phyloP scores from a whole-genome alignment of 441 rosid species.

The Omphalea diandra region DNA sequence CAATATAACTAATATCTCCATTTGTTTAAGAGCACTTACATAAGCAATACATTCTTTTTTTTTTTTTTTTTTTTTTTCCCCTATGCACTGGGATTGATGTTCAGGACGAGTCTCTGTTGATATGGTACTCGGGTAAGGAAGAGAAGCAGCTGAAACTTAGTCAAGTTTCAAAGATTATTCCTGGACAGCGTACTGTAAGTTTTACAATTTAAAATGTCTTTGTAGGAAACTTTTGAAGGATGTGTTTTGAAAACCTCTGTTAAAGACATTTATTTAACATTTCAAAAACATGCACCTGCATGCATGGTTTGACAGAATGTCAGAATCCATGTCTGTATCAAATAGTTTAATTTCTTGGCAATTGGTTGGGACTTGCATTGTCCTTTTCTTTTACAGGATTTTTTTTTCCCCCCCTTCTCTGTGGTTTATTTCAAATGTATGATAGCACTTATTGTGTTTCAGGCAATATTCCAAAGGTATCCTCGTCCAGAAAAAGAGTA shows the following conservation, averaged over 20 bases:
- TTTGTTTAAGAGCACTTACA: not conserved
- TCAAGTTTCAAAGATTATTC: conserved; percentile 70
- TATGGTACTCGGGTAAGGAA: conserved; percentile 88
- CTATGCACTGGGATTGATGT: conserved; percentile 19
- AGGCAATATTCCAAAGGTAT: conserved; percentile 74
- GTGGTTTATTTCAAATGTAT: not conserved
- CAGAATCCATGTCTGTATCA: not conserved
- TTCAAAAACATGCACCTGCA: not conserved
- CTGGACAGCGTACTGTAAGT: conserved; percentile 96
- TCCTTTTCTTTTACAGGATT: not conserved
- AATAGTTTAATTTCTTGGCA: not conserved
- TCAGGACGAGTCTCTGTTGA: conserved; percentile 73
- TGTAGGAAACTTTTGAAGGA: not conserved
- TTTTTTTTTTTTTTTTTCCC: conserved; percentile 9
- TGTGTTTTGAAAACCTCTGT: conserved; percentile 1
- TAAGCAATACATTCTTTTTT: conserved; percentile 1
- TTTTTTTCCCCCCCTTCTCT: not conserved
- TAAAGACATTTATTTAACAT: not conserved
- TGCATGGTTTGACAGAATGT: conserved; percentile 12
- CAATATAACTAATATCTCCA: too few relatives aligned
- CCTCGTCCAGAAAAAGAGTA: conserved; percentile 99
- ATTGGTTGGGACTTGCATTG: not conserved
- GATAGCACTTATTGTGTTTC: conserved; percentile 22
- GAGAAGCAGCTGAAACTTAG: conserved; percentile 64
- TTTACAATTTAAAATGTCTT: conserved; percentile 9